These are phyloP conservation scores for Umbelopsis sp. DNA, from an alignment of 192 early-diverging fungal genomes.

Conservation along the genomic window DNA sequence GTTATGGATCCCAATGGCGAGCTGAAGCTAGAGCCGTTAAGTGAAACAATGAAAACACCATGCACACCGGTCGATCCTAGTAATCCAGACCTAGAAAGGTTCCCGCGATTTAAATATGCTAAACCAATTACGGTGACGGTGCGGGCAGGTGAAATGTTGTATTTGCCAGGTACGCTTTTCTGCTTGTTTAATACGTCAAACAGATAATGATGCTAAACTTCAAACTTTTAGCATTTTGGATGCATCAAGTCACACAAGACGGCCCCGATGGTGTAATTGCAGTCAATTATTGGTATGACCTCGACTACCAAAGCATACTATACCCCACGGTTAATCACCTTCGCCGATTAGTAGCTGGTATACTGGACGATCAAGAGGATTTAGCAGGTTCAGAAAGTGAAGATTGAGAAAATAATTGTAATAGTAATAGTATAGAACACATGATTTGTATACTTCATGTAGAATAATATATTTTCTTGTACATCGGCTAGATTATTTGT, in stretches of 20 bases:
- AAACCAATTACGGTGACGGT: constrained; percentile 44
- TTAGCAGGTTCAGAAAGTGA: background rate
- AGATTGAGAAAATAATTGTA: background rate
- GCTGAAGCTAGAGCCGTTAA: constrained; percentile 33
- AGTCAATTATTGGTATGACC: constrained; percentile 59
- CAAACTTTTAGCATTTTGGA: constrained; percentile 42
- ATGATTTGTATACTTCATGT: background rate
- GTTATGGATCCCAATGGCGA: constrained; percentile 5
- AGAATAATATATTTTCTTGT: constrained; percentile 13
- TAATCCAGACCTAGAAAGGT: constrained; percentile 37
- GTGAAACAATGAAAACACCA: constrained; percentile 33
- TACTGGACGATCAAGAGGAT: constrained; percentile 3
- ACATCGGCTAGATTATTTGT: background rate
- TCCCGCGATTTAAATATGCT: constrained; percentile 43
- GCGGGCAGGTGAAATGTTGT: constrained; percentile 52
- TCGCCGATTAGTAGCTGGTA: constrained; percentile 23
- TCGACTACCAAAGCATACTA: constrained; percentile 36
- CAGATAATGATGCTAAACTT: too few species aligned
- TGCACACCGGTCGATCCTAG: constrained; percentile 52
- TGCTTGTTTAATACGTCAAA: background rate
- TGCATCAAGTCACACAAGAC: constrained; percentile 54
- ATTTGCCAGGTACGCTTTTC: constrained; percentile 46
- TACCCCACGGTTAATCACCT: constrained; percentile 31
- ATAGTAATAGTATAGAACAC: background rate
- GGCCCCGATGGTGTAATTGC: constrained; percentile 55